Evolutionary conservation across 2,329 filamentous ascomycete genomes (phyloP).

Genomic region (Penicillium sp.): DNA sequence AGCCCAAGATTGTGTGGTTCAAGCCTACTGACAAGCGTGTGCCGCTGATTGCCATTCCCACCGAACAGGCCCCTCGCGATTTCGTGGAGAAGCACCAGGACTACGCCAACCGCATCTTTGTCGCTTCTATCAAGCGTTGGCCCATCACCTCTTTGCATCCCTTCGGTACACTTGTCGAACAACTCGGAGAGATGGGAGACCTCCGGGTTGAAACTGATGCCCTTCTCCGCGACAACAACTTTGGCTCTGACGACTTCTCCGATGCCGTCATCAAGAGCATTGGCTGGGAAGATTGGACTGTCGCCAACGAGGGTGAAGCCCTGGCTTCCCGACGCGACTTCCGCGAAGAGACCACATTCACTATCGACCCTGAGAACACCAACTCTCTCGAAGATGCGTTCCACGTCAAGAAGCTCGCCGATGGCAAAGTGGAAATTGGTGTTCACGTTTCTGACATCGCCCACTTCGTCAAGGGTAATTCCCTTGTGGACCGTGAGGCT

Average conservation of each 20-base stretch:
- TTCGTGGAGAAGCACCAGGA: conserved; percentile 99
- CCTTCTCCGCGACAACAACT: conserved; percentile 97
- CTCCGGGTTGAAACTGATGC: conserved; percentile 98
- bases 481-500: conserved; percentile 92
- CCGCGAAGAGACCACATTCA: conserved; percentile 85
- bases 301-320: conserved; percentile 80
- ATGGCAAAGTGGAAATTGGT: conserved; percentile 90
- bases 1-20: conserved; percentile 99
- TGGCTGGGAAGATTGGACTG: conserved; percentile 87
- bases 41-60: conserved; percentile 95
- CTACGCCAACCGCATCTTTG: conserved; percentile 96
- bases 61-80: conserved; percentile 94
- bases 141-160: conserved; percentile 99
- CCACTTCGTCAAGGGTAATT: conserved; percentile 96
- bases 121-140: conserved; percentile 99
- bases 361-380: conserved; percentile 85
- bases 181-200: conserved; percentile 96
- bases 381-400: conserved; percentile 90
- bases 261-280: conserved; percentile 94
- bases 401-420: conserved; percentile 80
- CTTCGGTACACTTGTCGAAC: conserved; percentile 95
- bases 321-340: conserved; percentile 83
- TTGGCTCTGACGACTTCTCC: conserved; percentile 94
- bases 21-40: conserved; percentile 99
- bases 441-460: conserved; percentile 94